Evolutionary conservation across 345 rosid species (phyloP).

Genomic region (Eucalyptus regnans): DNA sequence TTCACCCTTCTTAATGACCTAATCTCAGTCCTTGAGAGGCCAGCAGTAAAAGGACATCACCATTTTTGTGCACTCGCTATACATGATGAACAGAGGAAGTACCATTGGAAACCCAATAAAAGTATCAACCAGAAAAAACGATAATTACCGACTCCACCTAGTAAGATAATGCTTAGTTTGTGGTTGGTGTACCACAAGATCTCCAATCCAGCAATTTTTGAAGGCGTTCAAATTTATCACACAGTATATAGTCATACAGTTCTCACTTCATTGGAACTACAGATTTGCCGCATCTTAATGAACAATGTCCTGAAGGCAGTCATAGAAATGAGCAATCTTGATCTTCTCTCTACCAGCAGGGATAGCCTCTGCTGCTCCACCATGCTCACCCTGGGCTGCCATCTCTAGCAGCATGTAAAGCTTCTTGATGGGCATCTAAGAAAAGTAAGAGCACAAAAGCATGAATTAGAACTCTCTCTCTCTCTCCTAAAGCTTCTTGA

Average conservation of each 20-base stretch:
- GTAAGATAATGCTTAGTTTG: neutral
- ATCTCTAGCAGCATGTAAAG: constrained; percentile 64
- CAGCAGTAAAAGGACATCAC: too few relatives aligned
- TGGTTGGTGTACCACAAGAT: too few relatives aligned
- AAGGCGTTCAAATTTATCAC: neutral
- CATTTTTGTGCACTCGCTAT: too few relatives aligned
- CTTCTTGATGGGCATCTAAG: constrained; percentile 68
- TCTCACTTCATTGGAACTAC: neutral
- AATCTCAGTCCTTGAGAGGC: too few relatives aligned
- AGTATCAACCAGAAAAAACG: too few relatives aligned
- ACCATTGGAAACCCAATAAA: neutral
- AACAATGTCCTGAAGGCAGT: constrained; percentile 68
- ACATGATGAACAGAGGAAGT: neutral
- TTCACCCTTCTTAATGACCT: too few relatives aligned
- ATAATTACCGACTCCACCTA: neutral
- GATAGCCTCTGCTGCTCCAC: constrained; percentile 71
- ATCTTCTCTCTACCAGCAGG: constrained; percentile 67
- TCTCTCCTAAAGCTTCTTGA: too few relatives aligned
- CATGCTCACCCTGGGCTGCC: constrained; percentile 91
- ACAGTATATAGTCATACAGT: neutral
- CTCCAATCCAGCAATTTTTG: neutral
- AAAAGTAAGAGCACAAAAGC: neutral
- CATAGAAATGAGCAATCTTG: constrained; percentile 54
- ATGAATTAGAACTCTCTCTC: too few relatives aligned
- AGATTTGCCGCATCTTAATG: constrained; percentile 8